A percentile compares a stretch with the other conserved stretches of the same genome.
These are phyloP conservation scores for Ustilago hordei DNA, from an alignment of 1,284 basidiomycete species.

Conservation along the genomic window DNA sequence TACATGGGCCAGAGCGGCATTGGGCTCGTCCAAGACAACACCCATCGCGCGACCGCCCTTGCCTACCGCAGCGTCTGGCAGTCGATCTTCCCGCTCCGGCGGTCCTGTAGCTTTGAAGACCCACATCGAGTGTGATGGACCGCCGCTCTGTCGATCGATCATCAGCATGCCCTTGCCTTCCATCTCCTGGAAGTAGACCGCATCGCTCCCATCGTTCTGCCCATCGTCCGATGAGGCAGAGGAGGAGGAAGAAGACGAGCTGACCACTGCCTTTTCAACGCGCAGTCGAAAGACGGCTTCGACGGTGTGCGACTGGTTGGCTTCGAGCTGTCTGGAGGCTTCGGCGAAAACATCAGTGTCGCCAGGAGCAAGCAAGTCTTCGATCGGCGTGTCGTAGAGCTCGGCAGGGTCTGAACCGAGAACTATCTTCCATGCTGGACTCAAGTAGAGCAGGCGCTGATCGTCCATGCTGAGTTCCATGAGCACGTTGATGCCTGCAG, in stretches of 20 bases:
- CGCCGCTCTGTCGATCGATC: slow-evolving; percentile 86
- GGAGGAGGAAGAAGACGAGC: slow-evolving; percentile 73
- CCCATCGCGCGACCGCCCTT: slow-evolving; percentile 32
- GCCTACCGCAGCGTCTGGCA: slow-evolving; percentile 46
- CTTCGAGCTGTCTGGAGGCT: slow-evolving; percentile 85
- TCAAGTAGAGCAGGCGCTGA: slow-evolving; percentile 87
- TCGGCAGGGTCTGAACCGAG: slow-evolving; percentile 86
- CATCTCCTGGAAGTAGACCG: slow-evolving; percentile 82
- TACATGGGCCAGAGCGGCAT: slow-evolving; percentile 46
- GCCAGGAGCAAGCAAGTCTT: slow-evolving; percentile 82
- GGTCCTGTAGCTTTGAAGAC: slow-evolving; percentile 84
- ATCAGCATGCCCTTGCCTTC: slow-evolving; percentile 99
- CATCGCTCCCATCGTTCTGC: slow-evolving; percentile 66
- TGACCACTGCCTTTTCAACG: slow-evolving; percentile 71
- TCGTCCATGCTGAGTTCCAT: slow-evolving; percentile 94
- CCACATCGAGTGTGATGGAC: slow-evolving; percentile 98
- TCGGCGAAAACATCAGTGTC: slow-evolving; percentile 88
- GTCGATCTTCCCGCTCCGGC: slow-evolving; percentile 59
- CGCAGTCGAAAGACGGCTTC: slow-evolving; percentile 90
- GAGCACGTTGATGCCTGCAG: slow-evolving; percentile 72
- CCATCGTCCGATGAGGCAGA: slow-evolving; percentile 49
- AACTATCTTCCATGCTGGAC: slow-evolving; percentile 91
- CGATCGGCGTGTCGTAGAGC: slow-evolving; percentile 83
- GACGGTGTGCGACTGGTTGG: slow-evolving; percentile 93
- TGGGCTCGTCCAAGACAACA: slow-evolving; percentile 37